These are phyloP conservation scores for Bipolaris bicolor DNA, from an alignment of 2,329 filamentous ascomycete species.

Conservation along the genomic window DNA sequence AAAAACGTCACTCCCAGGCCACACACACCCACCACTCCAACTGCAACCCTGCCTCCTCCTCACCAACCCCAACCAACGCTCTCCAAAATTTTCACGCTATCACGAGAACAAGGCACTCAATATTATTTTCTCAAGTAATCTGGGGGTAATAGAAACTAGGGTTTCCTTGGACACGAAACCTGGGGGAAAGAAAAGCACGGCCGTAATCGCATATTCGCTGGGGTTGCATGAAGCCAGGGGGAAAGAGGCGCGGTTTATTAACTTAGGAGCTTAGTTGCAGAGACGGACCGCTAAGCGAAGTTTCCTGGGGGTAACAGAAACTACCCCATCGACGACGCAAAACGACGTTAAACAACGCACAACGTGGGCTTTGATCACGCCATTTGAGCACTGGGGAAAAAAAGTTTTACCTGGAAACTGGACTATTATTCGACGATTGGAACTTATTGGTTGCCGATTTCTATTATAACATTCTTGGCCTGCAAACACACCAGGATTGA, in stretches of 20 bases:
- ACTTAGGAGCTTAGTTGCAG: conserved; percentile 9
- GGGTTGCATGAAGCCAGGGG: conserved; percentile 20
- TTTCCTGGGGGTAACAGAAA: conserved; percentile 33
- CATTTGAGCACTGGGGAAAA: conserved; percentile 9
- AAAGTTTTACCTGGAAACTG: not conserved
- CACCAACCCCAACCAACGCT: no score
- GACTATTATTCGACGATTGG: no score
- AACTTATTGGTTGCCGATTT: conserved; percentile 5
- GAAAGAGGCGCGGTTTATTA: not conserved
- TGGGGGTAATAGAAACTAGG: conserved; percentile 38
- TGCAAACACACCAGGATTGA: not conserved
- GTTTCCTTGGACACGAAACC: conserved; percentile 10
- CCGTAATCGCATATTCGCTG: conserved; percentile 19
- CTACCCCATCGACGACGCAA: not conserved
- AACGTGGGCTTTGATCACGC: conserved; percentile 29
- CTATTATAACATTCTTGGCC: conserved; percentile 15
- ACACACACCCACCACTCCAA: no score
- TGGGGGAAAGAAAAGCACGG: conserved; percentile 3
- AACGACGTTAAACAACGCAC: not conserved
- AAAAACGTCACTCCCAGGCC: no score
- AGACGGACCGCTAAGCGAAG: conserved; percentile 19
- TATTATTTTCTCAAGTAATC: conserved; percentile 33
- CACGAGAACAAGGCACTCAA: not conserved
- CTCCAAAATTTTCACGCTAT: not conserved
- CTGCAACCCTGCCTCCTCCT: no score